phyloP scores from a whole-genome alignment of 495 filamentous ascomycete species.

The Hyaloscypha variabilis region DNA sequence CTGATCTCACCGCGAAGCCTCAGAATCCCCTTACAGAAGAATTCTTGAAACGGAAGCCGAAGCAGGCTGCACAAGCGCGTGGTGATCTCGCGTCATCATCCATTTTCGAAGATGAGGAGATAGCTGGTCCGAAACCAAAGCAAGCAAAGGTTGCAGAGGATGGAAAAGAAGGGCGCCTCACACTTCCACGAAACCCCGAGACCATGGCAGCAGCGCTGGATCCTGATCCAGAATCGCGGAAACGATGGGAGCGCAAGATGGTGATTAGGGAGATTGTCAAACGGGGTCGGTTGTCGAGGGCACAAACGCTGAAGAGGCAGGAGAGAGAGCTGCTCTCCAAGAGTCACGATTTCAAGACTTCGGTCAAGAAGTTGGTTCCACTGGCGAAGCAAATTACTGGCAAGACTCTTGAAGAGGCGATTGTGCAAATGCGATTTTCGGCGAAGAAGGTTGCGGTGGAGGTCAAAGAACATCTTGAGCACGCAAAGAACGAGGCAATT shows the following conservation, averaged over 20 bases:
- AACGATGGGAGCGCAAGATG: slow-evolving; percentile 82
- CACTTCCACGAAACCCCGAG: slow-evolving; percentile 42
- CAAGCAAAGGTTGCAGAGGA: background rate
- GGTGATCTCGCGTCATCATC: slow-evolving; percentile 50
- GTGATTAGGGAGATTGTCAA: slow-evolving; percentile 69
- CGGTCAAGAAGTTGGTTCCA: slow-evolving; percentile 82
- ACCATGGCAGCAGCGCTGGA: slow-evolving; percentile 61
- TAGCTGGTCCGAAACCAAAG: slow-evolving; percentile 27
- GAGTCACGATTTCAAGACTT: slow-evolving; percentile 73
- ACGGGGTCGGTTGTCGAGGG: slow-evolving; percentile 65
- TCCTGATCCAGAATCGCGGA: slow-evolving; percentile 66
- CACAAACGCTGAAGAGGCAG: slow-evolving; percentile 65
- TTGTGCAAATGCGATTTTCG: slow-evolving; percentile 92
- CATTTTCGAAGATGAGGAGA: slow-evolving; percentile 62
- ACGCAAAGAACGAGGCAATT: slow-evolving; percentile 77
- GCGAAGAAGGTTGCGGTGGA: slow-evolving; percentile 91
- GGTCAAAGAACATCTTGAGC: slow-evolving; percentile 73
- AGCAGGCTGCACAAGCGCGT: slow-evolving; percentile 24
- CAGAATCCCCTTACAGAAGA: slow-evolving; percentile 33
- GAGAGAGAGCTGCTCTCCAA: slow-evolving; percentile 70
- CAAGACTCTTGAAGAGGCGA: slow-evolving; percentile 89
- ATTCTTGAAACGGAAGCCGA: slow-evolving; percentile 38
- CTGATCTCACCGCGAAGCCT: background rate
- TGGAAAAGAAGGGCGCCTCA: background rate
- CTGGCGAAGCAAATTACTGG: slow-evolving; percentile 86